Conservation (phyloP, 208 protist species). For the Leishmania guyanensis region DNA sequence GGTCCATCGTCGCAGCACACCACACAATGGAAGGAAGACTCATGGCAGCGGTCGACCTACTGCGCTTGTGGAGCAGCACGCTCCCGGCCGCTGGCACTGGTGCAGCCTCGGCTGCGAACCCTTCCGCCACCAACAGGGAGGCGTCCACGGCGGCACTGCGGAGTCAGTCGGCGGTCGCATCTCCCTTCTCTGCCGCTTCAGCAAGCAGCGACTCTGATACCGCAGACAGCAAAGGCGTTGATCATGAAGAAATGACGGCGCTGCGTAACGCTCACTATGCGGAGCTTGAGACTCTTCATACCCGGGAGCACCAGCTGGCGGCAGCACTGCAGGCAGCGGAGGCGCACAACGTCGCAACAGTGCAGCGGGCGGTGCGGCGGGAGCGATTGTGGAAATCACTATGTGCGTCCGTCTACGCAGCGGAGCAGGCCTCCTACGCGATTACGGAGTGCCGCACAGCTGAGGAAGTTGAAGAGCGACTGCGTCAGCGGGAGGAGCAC, state of each 20-base stretch:
- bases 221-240: not conserved
- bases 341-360: constrained; percentile 7
- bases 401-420: constrained; percentile 56
- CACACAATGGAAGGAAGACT: constrained; percentile 70
- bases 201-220: not conserved
- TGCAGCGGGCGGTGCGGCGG: constrained; percentile 32
- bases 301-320: constrained; percentile 44
- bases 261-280: constrained; percentile 23
- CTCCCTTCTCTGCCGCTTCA: not conserved
- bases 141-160: not conserved
- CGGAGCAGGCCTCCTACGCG: constrained; percentile 57
- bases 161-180: constrained; percentile 20
- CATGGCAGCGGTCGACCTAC: constrained; percentile 49
- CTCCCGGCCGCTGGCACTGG: not conserved
- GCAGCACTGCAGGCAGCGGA: constrained; percentile 20
- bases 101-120: not conserved
- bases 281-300: constrained; percentile 41
- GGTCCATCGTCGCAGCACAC: constrained; percentile 67
- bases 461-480: constrained; percentile 35
- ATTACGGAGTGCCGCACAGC: constrained; percentile 41
- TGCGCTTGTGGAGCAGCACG: constrained; percentile 14
- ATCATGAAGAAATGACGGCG: not conserved
- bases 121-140: not conserved
- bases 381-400: constrained; percentile 67
- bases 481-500: constrained; percentile 39